Evolutionary conservation across 352 stramenopile species (phyloP), one percentile per base, ranked within the genome.

Genomic region (Phytophthora sojae): DNA sequence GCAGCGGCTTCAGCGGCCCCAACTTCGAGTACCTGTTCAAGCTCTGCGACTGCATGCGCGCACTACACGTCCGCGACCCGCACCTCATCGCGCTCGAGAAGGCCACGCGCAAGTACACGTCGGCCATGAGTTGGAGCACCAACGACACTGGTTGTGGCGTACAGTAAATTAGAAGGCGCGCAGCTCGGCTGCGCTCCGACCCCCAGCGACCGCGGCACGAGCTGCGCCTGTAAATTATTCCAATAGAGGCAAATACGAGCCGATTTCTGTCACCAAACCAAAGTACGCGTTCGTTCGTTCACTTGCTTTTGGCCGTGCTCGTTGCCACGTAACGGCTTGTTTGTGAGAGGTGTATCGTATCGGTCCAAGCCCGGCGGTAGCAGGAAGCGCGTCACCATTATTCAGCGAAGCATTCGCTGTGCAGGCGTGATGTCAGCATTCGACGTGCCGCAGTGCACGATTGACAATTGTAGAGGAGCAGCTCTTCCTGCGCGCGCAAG

Each of bases 11-110:
- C 64, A 95, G 86, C 50, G 89, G 89, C 19, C 86, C 87, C 37
- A 96, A 96, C 75, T 85, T 89, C 51, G 89, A 96, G 76, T 96
- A 96, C 64, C 76, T 96, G 47, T 87, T 91, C 55, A 88, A 85
- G 60, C 83, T 96, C 59, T 93, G 86, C 63, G 82, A 91, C 51
- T 86, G 79, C 83, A 95, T 96, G 83, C 87, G 86, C 58, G 57
- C 79, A 49, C 70, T 96, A 60, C 72, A 93, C 35, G 86, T 96
- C 57, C 69, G 73, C 57, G 89, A 96, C 61, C 85, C 85, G 53
- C 89, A 96, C 64, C 74, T 96, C 39, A 81, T 85, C 4, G 82
- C 84, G 30, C 74, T 96, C 8, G 89, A 96, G 71, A 81, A 71
- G 29, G 86, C 88, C 19, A 83, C 90, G 47, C 71, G 85, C 62